Conservation (phyloP, 371 early-diverging fungal genomes). For the Apophysomyces elegans region DNA sequence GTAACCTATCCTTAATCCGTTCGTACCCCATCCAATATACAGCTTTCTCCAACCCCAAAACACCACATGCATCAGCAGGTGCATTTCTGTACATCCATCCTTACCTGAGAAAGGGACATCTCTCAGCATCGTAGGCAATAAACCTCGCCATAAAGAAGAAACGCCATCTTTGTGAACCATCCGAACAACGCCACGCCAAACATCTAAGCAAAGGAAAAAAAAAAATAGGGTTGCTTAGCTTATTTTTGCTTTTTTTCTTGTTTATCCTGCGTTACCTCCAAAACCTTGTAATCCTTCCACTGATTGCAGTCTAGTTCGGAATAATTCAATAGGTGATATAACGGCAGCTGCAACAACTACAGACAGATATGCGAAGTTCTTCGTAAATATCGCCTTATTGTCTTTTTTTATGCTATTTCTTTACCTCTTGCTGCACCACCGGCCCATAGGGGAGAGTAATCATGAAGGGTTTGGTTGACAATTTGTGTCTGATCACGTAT, state of each 20-base stretch:
- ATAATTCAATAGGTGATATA: conserved; percentile 91
- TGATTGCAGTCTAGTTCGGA: conserved; percentile 92
- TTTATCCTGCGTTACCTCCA: conserved; percentile 24
- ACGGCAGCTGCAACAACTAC: conserved; percentile 76
- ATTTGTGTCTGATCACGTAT: conserved; percentile 60
- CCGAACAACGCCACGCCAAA: conserved; percentile 62
- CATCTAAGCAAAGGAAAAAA: conserved; percentile 28
- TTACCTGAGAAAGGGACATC: conserved; percentile 53
- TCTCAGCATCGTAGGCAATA: conserved; percentile 52
- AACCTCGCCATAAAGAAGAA: conserved; percentile 77
- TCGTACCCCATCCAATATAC: conserved; percentile 96
- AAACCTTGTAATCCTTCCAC: conserved; percentile 57
- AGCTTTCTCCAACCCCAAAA: conserved; percentile 37
- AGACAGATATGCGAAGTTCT: neutral
- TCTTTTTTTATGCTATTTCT: conserved; percentile 7
- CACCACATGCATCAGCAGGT: conserved; percentile 5
- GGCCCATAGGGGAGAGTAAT: conserved; percentile 74
- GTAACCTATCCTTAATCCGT: conserved; percentile 47
- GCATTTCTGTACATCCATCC: neutral
- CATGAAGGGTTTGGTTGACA: conserved; percentile 33
- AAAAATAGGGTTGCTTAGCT: neutral
- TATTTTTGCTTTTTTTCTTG: neutral
- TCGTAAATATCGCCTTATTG: too few relatives aligned
- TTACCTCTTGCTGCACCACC: conserved; percentile 86
- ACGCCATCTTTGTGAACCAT: conserved; percentile 72